Percentiles rank a stretch among this genome's conserved stretches.
These are phyloP conservation scores for Pseudonitzschia pungens DNA, from an alignment of 108 stramenopile genomes.

Conservation along the genomic window DNA sequence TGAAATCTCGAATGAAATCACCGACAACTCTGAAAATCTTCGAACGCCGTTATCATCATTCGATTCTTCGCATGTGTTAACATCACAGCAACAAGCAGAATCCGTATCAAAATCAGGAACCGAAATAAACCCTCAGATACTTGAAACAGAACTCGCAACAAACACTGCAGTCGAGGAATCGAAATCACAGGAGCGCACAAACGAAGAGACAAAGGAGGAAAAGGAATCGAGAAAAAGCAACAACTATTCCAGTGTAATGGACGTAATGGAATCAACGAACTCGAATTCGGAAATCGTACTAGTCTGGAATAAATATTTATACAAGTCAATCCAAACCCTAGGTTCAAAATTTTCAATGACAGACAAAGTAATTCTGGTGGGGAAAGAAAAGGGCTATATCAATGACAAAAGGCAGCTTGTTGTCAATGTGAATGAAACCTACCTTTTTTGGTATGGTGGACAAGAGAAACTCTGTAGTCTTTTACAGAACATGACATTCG, in stretches of 20 bases:
- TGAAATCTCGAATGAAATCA: neutral
- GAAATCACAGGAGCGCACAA: neutral
- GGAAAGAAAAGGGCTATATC: constrained; percentile 8
- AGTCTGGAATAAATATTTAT: constrained; percentile 1
- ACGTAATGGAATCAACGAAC: neutral
- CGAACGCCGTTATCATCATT: neutral
- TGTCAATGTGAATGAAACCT: constrained; percentile 26
- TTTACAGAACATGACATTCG: constrained; percentile 28
- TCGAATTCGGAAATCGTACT: neutral
- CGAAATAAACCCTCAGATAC: neutral
- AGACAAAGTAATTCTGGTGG: neutral
- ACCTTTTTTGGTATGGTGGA: constrained; percentile 29
- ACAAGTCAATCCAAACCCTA: neutral
- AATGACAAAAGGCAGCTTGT: constrained; percentile 12
- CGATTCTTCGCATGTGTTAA: neutral
- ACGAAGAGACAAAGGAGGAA: neutral
- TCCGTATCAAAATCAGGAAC: neutral
- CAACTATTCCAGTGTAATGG: neutral
- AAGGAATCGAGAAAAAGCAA: neutral
- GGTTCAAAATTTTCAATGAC: neutral
- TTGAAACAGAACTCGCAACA: neutral
- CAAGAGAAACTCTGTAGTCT: constrained; percentile 24
- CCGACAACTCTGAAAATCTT: neutral
- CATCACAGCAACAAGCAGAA: too few species aligned
- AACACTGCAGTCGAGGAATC: neutral